phyloP scores from a whole-genome alignment of 1,284 basidiomycete genomes.

The Fomitopsis pinicola region DNA sequence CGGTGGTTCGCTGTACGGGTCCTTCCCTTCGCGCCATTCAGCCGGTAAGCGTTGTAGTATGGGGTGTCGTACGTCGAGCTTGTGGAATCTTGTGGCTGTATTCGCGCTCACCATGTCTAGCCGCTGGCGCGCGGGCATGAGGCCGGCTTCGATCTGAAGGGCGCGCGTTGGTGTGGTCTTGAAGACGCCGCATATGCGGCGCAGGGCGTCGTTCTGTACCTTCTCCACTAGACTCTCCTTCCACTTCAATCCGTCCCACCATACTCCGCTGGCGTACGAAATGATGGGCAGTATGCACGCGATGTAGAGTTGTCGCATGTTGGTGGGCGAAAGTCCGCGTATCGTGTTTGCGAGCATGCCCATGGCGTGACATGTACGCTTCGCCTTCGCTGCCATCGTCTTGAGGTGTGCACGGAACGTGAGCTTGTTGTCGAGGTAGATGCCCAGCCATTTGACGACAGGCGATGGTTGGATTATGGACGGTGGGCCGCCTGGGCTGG shows the following conservation, averaged over 20 bases:
- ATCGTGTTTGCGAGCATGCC: constrained; percentile 9
- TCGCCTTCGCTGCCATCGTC: constrained; percentile 2
- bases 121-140: constrained; percentile 23
- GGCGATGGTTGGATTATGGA: background rate
- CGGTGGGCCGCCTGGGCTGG: background rate
- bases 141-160: constrained; percentile 27
- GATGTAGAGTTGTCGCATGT: constrained; percentile 10
- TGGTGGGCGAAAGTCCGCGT: constrained; percentile 4
- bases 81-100: constrained; percentile 18
- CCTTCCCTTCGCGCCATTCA: background rate
- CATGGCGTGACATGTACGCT: background rate
- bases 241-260: constrained; percentile 25
- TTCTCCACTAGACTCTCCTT: constrained; percentile 20
- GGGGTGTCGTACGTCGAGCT: constrained; percentile 17
- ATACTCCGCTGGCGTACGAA: constrained; percentile 24
- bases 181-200: constrained; percentile 31
- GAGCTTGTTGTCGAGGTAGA: constrained; percentile 8
- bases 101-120: constrained; percentile 12
- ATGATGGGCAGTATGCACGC: constrained; percentile 4
- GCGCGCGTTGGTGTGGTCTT: constrained; percentile 28
- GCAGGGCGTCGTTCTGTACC: constrained; percentile 25
- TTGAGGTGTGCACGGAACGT: constrained; percentile 6
- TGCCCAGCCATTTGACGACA: constrained; percentile 6
- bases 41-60: constrained; percentile 18
- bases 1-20: background rate